Percentiles rank a stretch among this genome's conserved stretches.
Conservation (phyloP, 768 basidiomycete genomes). For the Daedaleopsis nitida region DNA sequence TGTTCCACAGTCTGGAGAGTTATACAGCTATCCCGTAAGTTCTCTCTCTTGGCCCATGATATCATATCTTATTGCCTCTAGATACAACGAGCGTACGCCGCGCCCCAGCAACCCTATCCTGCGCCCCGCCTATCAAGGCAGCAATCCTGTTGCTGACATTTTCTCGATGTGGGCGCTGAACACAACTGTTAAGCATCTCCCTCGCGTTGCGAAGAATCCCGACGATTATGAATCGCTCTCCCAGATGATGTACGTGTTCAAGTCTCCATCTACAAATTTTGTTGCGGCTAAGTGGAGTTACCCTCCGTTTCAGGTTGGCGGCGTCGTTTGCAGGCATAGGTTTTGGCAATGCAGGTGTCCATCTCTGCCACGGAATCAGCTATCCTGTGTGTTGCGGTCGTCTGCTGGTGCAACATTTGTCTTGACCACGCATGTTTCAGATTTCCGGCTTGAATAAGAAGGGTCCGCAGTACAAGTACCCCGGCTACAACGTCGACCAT, state of each 20-base stretch:
- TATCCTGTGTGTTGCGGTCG: slow-evolving; percentile 61
- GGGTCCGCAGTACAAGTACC: slow-evolving; percentile 89
- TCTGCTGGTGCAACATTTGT: not conserved
- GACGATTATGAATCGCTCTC: slow-evolving; percentile 81
- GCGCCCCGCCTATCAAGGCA: slow-evolving; percentile 91
- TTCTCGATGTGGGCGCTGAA: slow-evolving; percentile 94
- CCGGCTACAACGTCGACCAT: slow-evolving; percentile 81
- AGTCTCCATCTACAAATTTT: not conserved
- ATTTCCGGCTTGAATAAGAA: slow-evolving; percentile 95
- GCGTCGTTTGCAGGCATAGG: slow-evolving; percentile 95
- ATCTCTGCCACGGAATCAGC: slow-evolving; percentile 88
- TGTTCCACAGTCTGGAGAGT: slow-evolving; percentile 95
- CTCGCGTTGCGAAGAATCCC: slow-evolving; percentile 77
- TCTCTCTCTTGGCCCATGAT: not conserved
- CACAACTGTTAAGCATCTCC: slow-evolving; percentile 87
- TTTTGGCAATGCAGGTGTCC: slow-evolving; percentile 92
- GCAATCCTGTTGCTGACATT: slow-evolving; percentile 93
- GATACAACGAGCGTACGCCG: slow-evolving; percentile 89
- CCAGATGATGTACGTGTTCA: slow-evolving; percentile 83
- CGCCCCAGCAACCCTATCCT: slow-evolving; percentile 88
- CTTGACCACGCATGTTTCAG: slow-evolving; percentile 37
- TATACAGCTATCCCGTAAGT: slow-evolving; percentile 91
- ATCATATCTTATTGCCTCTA: slow-evolving; percentile 33
- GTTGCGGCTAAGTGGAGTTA: not conserved
- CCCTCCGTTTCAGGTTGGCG: slow-evolving; percentile 60